Evolutionary conservation across 176 grass and related monocot genomes (phyloP), one percentile per base, ranked within the genome.

Genomic region (Calamus simplicifolius): DNA sequence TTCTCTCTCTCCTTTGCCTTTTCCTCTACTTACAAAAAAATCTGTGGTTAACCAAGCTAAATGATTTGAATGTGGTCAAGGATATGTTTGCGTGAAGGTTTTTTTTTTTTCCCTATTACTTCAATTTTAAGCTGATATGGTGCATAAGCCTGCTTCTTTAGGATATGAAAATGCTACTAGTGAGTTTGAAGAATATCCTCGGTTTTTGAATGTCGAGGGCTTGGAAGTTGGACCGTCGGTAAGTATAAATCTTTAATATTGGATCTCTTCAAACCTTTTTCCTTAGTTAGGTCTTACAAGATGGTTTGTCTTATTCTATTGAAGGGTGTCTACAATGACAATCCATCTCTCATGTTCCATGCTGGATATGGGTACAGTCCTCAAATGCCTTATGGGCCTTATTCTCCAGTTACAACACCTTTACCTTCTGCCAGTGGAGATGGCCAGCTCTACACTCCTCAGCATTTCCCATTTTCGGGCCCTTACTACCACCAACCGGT

Each of bases 401-500:
- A 92, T 82, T 88, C 93, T 79, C 87, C 87, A 51, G 86, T 87
- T 62, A 66, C 87, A 18, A 88, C 84, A 19, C 91, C 86, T 69
- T 75, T 88, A 77, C 84, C 87, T 19, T 55, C 78, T 74, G 67
- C 63, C 75, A 77, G 71, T 73, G 81, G 93, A 76, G 87, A 92
- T 80, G 82, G 74, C 54, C 93, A 97, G 69, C 79, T 78, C 69
- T 97, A 97, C 75, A 71, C 85, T 48, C 80, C 86, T 79, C 87
- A 91, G 78, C 84, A 92, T 70, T 88, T 97, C 69, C 89, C 87
- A 64, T 98, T 89, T 73, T 90, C 87, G 55, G 93, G 78, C 61
- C 71, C 87, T 74, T 97, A 88, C 77, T 96, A 90, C 77, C 91
- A 84, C 58, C 91, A 90, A 72, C 70, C 81, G 57, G 69, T 76